Evolutionary conservation across 2,329 filamentous ascomycete genomes (phyloP).

Genomic region (Colletotrichum tamarilloi): DNA sequence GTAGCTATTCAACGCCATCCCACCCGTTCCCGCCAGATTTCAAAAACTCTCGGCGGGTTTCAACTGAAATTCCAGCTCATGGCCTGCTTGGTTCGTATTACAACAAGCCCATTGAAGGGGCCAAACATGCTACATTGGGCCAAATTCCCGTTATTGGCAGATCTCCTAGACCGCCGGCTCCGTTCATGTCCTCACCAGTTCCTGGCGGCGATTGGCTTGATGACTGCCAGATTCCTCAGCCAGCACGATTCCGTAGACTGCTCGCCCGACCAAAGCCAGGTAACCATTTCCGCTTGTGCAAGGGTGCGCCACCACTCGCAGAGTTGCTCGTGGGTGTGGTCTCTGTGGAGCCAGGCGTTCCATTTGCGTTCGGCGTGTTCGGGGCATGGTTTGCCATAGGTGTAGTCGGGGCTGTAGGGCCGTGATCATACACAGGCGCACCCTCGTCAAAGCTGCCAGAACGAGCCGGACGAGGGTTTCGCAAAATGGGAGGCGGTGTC

Average conservation of each 20-base stretch:
- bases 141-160: too few species aligned
- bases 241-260: constrained; percentile 43
- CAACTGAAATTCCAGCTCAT: not conserved
- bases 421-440: constrained; percentile 11
- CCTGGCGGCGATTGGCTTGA: not conserved
- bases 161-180: not conserved
- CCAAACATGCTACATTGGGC: not conserved
- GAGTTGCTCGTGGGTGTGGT: constrained; percentile 25
- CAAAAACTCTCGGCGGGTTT: not conserved
- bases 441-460: constrained; percentile 35
- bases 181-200: too few species aligned
- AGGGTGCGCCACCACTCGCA: constrained; percentile 7
- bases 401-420: constrained; percentile 2
- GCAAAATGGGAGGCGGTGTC: constrained; percentile 67
- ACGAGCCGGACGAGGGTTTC: constrained; percentile 46
- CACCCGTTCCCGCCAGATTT: not conserved
- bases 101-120: not conserved
- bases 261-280: constrained; percentile 44
- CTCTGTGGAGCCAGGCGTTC: constrained; percentile 3
- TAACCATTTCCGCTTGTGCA: constrained; percentile 45
- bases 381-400: not conserved
- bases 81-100: not conserved
- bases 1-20: not conserved
- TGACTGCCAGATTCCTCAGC: constrained; percentile 21
- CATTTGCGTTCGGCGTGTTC: constrained; percentile 12